These are phyloP conservation scores for Zelonia costaricensis DNA, from an alignment of 208 protist species.

Conservation along the genomic window DNA sequence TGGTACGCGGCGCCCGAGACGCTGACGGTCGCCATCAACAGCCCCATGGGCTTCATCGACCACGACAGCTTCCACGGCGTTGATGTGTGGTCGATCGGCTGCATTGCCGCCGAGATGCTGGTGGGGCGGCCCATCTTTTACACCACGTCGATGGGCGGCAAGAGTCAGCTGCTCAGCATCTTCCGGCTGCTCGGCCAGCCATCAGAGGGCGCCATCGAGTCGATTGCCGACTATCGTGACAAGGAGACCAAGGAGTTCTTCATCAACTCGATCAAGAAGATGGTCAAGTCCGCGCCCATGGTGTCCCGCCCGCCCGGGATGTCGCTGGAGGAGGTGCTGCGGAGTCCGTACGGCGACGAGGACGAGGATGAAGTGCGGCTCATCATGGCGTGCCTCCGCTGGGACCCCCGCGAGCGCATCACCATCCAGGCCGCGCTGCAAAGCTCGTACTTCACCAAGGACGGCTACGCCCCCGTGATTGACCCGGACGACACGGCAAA, in stretches of 20 bases:
- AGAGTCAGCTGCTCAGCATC: slow-evolving; percentile 94
- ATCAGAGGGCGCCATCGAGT: slow-evolving; percentile 70
- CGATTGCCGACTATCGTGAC: slow-evolving; percentile 63
- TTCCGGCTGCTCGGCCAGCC: slow-evolving; percentile 86
- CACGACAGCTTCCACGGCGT: slow-evolving; percentile 70
- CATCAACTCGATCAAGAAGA: slow-evolving; percentile 34
- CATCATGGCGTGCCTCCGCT: slow-evolving; percentile 67
- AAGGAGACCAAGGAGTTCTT: slow-evolving; percentile 44
- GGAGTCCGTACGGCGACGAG: slow-evolving; percentile 67
- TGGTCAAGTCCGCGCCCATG: slow-evolving; percentile 18
- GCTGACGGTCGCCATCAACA: slow-evolving; percentile 76
- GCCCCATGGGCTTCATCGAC: slow-evolving; percentile 80
- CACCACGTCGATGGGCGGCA: slow-evolving; percentile 85
- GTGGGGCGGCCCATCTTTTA: slow-evolving; percentile 80
- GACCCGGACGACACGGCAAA: slow-evolving; percentile 59
- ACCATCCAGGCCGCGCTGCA: slow-evolving; percentile 71
- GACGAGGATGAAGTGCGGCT: slow-evolving; percentile 73
- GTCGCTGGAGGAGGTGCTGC: slow-evolving; percentile 40
- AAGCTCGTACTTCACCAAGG: slow-evolving; percentile 77
- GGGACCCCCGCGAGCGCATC: slow-evolving; percentile 74
- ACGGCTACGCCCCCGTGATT: slow-evolving; percentile 71
- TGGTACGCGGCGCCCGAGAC: slow-evolving; percentile 99
- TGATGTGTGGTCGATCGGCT: slow-evolving; percentile 93
- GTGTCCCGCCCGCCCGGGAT: slow-evolving; percentile 3
- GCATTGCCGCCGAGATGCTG: slow-evolving; percentile 92